Evolutionary conservation across 2,329 filamentous ascomycete genomes (phyloP).

Genomic region (Hirsutella rhossiliensis): DNA sequence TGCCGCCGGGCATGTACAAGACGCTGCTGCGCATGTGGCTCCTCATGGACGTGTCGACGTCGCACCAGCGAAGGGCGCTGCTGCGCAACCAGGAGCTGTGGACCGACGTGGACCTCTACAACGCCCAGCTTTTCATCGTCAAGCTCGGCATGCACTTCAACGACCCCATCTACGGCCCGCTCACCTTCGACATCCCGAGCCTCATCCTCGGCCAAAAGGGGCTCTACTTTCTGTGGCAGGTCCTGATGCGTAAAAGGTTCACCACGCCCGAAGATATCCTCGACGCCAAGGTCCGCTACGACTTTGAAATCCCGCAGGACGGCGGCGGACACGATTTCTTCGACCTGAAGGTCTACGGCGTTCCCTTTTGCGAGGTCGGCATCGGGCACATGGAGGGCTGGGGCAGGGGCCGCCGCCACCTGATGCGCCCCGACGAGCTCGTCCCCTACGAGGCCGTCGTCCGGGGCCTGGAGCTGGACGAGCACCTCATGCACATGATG

Average conservation of each 20-base stretch:
- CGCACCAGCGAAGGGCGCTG: constrained; percentile 37
- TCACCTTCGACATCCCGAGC: constrained; percentile 36
- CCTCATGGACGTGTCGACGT: constrained; percentile 54
- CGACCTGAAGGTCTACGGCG: constrained; percentile 30
- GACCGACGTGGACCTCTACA: constrained; percentile 46
- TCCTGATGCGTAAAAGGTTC: constrained; percentile 46
- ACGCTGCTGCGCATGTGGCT: constrained; percentile 60
- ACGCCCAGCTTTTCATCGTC: constrained; percentile 51
- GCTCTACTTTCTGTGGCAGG: constrained; percentile 43
- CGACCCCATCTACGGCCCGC: constrained; percentile 45
- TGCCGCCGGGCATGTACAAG: constrained; percentile 33
- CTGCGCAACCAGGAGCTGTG: constrained; percentile 42
- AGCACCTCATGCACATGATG: constrained; percentile 43
- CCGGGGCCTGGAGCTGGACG: constrained; percentile 39
- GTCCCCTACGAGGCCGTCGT: constrained; percentile 42
- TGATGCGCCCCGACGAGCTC: constrained; percentile 46
- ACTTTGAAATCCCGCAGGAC: constrained; percentile 28
- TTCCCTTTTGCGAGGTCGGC: constrained; percentile 41
- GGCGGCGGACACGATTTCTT: constrained; percentile 9
- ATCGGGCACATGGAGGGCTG: constrained; percentile 41
- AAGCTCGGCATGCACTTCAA: constrained; percentile 62
- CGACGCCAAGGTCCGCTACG: constrained; percentile 46
- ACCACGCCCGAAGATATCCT: constrained; percentile 37
- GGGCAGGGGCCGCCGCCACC: constrained; percentile 31
- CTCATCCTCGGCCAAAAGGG: constrained; percentile 48